Percentiles rank a stretch among this genome's conserved stretches.
Conservation (phyloP, 2,329 filamentous ascomycete genomes). For the Aspergillus hortae region DNA sequence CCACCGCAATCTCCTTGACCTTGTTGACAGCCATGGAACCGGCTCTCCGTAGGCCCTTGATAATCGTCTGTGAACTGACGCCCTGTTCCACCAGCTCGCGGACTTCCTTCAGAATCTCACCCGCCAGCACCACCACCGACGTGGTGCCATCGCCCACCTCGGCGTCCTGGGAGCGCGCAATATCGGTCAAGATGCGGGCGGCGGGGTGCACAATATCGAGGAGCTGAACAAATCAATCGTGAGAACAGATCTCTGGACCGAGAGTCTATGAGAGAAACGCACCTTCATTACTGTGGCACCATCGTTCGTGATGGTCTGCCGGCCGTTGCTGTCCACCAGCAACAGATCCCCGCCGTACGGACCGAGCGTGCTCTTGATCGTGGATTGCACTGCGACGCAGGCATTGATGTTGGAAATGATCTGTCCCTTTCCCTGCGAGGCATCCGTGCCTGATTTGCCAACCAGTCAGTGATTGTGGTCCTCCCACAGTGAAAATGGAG, state of each 20-base stretch:
- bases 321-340: constrained; percentile 92
- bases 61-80: constrained; percentile 94
- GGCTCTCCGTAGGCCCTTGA: constrained; percentile 89
- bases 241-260: too few relatives aligned
- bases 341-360: constrained; percentile 96
- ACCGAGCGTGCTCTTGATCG: constrained; percentile 91
- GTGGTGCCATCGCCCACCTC: constrained; percentile 98
- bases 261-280: constrained; percentile 18
- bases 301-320: constrained; percentile 97
- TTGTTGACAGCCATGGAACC: constrained; percentile 94
- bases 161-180: constrained; percentile 96
- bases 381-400: constrained; percentile 90
- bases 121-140: constrained; percentile 94
- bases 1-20: constrained; percentile 92
- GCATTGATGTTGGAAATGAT: constrained; percentile 98
- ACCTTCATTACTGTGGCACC: constrained; percentile 99
- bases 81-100: constrained; percentile 96
- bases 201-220: constrained; percentile 98
- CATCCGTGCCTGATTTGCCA: constrained; percentile 72
- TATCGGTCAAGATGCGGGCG: constrained; percentile 94
- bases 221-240: constrained; percentile 53
- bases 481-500: constrained; percentile 10
- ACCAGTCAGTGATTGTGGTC: constrained; percentile 22
- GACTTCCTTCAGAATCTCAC: constrained; percentile 94
- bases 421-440: constrained; percentile 95